These are phyloP conservation scores for Russula griseocarnosa DNA, from an alignment of 768 basidiomycete genomes.

Conservation along the genomic window DNA sequence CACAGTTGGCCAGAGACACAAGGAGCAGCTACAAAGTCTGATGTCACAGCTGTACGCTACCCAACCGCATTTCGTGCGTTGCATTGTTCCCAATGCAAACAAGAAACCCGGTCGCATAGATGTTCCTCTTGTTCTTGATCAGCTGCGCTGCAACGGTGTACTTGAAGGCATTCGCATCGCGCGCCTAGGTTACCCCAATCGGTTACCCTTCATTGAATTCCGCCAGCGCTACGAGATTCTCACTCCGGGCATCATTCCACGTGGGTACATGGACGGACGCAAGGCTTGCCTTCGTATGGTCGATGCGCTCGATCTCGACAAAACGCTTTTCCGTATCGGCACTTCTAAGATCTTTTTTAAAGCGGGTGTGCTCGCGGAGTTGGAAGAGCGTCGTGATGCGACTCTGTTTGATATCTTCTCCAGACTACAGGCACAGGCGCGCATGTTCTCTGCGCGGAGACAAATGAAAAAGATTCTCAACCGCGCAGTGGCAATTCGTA, in stretches of 20 bases:
- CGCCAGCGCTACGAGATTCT: slow-evolving; percentile 94
- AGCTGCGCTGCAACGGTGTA: slow-evolving; percentile 97
- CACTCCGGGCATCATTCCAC: slow-evolving; percentile 88
- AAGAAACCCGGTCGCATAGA: slow-evolving; percentile 92
- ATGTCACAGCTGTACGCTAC: slow-evolving; percentile 91
- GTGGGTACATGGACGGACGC: slow-evolving; percentile 96
- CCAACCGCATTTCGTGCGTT: slow-evolving; percentile 96
- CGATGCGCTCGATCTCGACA: slow-evolving; percentile 81
- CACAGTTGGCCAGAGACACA: slow-evolving; percentile 92
- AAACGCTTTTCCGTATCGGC: slow-evolving; percentile 81
- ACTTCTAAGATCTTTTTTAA: slow-evolving; percentile 99
- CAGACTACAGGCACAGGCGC: slow-evolving; percentile 76
- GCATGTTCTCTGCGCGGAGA: slow-evolving; percentile 81
- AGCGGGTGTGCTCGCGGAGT: slow-evolving; percentile 91
- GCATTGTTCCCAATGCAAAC: slow-evolving; percentile 90
- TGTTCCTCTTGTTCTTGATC: slow-evolving; percentile 92
- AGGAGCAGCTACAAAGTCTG: slow-evolving; percentile 87
- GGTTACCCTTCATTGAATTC: slow-evolving; percentile 96
- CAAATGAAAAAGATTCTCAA: slow-evolving; percentile 95
- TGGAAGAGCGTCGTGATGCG: slow-evolving; percentile 88
- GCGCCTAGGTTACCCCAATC: slow-evolving; percentile 93
- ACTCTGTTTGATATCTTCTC: slow-evolving; percentile 89
- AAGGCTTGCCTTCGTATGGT: slow-evolving; percentile 93
- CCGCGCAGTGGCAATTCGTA: slow-evolving; percentile 83
- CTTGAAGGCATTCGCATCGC: slow-evolving; percentile 98